A percentile compares a stretch with the other conserved stretches of the same genome.
These are phyloP conservation scores for Nannochloropsis limnetica DNA, from an alignment of 352 stramenopile genomes.

Conservation along the genomic window DNA sequence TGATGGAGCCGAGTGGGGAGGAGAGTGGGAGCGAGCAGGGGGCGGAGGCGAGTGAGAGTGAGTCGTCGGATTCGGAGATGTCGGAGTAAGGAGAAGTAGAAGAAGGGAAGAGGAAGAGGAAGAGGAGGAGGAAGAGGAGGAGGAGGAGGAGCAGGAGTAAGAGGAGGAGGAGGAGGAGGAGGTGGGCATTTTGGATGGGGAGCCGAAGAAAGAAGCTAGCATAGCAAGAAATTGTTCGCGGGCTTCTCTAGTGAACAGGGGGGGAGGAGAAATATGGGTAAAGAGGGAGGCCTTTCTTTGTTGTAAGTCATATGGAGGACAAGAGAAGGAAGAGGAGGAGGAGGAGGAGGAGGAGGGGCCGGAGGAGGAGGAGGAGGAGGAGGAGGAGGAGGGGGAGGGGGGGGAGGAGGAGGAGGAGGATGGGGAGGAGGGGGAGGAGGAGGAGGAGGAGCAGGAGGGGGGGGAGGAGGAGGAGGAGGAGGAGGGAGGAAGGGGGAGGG, in stretches of 20 bases:
- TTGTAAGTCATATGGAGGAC: background rate
- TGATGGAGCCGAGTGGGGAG: background rate
- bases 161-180: background rate
- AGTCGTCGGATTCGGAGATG: slow-evolving; percentile 3
- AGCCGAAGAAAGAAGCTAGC: background rate
- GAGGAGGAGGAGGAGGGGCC: background rate
- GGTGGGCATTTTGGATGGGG: too few relatives aligned
- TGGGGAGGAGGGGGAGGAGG: background rate
- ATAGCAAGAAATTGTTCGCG: background rate
- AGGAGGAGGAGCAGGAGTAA: background rate
- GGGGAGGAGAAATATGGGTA: background rate
- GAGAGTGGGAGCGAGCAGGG: slow-evolving; percentile 17
- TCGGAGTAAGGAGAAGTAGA: slow-evolving; percentile 1
- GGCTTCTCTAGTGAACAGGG: background rate
- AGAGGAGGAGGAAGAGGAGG: background rate
- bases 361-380: background rate
- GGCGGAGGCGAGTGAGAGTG: slow-evolving; percentile 4
- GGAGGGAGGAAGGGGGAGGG: too few relatives aligned
- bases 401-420: too few relatives aligned
- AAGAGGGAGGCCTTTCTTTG: too few relatives aligned
- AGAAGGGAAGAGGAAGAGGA: background rate
- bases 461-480: background rate
- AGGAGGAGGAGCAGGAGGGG: background rate
- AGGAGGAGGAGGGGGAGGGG: background rate
- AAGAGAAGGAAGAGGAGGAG: background rate